A percentile compares a stretch with the other conserved stretches of the same genome.
phyloP scores from a whole-genome alignment of 106 monocot species.

The Dendrobium huoshanense region DNA sequence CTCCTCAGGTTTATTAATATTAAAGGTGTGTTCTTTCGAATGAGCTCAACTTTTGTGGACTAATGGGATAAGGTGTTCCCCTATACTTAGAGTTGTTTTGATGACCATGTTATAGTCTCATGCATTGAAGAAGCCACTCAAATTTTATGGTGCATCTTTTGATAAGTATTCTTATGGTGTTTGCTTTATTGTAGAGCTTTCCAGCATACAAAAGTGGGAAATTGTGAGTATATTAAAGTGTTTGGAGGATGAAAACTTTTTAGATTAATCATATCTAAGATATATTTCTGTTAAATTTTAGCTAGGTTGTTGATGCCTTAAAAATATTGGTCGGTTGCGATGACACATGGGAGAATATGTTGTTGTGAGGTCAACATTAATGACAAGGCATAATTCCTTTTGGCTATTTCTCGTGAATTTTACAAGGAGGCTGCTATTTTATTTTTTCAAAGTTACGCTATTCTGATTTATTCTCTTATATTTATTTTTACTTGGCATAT shows the following conservation, averaged over 20 bases:
- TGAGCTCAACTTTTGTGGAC: conserved; percentile 46
- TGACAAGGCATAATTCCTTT: conserved; percentile 90
- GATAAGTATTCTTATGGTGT: conserved; percentile 98
- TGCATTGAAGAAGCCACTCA: conserved; percentile 84
- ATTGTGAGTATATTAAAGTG: conserved; percentile 37
- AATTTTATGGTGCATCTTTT: conserved; percentile 77
- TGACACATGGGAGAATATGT: conserved; percentile 95
- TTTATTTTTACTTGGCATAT: background rate
- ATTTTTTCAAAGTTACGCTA: background rate
- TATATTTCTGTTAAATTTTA: background rate
- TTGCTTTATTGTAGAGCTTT: conserved; percentile 91
- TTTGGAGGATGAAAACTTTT: background rate
- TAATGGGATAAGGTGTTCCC: conserved; percentile 33
- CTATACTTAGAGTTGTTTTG: conserved; percentile 39
- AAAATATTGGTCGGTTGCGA: conserved; percentile 70
- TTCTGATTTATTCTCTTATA: background rate
- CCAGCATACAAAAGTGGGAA: conserved; percentile 61
- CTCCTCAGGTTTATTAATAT: conserved; percentile 23
- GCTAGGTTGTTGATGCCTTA: conserved; percentile 81
- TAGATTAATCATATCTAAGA: background rate
- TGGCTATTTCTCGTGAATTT: conserved; percentile 78
- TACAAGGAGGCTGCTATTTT: conserved; percentile 49
- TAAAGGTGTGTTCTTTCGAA: conserved; percentile 30
- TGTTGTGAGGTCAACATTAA: conserved; percentile 93
- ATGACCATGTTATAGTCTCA: conserved; percentile 64